Percentiles rank a stretch among this genome's conserved stretches.
Evolutionary conservation across 2,329 filamentous ascomycete genomes (phyloP).

Genomic region (Trichoderma hamatum): DNA sequence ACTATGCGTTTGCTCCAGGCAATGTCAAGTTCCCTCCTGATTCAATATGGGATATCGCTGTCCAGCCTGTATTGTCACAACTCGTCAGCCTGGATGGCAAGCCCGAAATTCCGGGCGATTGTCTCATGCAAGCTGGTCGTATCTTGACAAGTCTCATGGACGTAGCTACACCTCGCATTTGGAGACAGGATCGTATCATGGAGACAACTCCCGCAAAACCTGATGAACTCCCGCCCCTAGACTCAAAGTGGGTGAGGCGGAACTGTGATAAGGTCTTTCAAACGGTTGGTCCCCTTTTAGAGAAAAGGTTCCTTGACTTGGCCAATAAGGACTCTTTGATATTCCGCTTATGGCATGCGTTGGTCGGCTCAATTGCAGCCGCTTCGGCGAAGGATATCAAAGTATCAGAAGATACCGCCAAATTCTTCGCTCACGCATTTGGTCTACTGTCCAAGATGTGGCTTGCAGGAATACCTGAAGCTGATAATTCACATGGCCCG

Average conservation of each 20-base stretch:
- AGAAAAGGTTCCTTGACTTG: constrained; percentile 64
- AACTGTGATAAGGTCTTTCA: constrained; percentile 68
- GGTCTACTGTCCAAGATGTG: constrained; percentile 72
- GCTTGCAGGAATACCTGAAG: constrained; percentile 44
- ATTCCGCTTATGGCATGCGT: constrained; percentile 60
- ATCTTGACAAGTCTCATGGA: constrained; percentile 75
- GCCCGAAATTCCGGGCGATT: constrained; percentile 50
- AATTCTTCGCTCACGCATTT: constrained; percentile 73
- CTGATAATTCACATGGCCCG: constrained; percentile 50
- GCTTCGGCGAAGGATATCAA: constrained; percentile 87
- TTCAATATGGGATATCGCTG: constrained; percentile 75
- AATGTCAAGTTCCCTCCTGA: constrained; percentile 69
- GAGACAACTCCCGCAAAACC: constrained; percentile 61
- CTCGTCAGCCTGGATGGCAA: constrained; percentile 50
- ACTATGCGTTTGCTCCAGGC: constrained; percentile 78
- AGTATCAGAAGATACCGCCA: constrained; percentile 78
- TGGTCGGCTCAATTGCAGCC: constrained; percentile 65
- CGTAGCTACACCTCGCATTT: constrained; percentile 60
- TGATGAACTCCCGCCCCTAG: constrained; percentile 80
- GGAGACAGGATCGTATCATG: constrained; percentile 74
- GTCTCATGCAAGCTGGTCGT: constrained; percentile 61
- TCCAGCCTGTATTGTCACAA: constrained; percentile 64
- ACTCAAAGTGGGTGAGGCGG: constrained; percentile 83
- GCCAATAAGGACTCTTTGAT: constrained; percentile 58
- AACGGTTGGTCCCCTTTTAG: constrained; percentile 62